Conservation (phyloP, 305 asterid genomes). For the Fraxinus paxiana region DNA sequence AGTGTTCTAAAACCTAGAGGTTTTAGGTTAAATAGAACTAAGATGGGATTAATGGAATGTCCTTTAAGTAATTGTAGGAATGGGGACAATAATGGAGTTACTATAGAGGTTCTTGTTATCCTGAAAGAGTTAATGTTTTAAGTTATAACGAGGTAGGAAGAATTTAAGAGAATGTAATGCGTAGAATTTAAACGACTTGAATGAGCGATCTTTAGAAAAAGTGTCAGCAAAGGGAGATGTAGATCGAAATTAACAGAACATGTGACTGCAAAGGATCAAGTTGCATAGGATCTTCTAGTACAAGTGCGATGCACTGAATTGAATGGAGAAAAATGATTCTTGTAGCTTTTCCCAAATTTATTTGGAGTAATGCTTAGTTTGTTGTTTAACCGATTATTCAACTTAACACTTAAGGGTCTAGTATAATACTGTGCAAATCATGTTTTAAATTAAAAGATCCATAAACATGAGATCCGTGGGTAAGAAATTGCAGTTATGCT, state of each 20-base stretch:
- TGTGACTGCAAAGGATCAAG: background rate
- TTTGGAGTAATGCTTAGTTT: background rate
- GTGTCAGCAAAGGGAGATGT: background rate
- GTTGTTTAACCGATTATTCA: background rate
- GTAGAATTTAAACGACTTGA: background rate
- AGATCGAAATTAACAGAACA: background rate
- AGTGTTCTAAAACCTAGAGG: background rate
- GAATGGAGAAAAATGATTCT: background rate
- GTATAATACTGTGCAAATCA: background rate
- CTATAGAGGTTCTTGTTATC: background rate
- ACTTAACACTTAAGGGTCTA: background rate
- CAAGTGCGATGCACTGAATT: background rate
- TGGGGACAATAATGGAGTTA: background rate
- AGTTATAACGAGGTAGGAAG: background rate
- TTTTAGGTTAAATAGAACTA: background rate
- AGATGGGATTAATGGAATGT: background rate
- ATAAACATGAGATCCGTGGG: background rate
- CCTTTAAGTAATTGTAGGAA: background rate
- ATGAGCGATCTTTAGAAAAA: background rate
- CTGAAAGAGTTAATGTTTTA: background rate
- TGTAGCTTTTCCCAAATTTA: background rate
- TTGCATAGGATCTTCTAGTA: background rate
- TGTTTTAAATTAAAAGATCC: background rate
- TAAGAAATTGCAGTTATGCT: background rate
- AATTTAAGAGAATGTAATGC: background rate